A percentile compares a stretch with the other conserved stretches of the same genome.
phyloP scores from a whole-genome alignment of 768 basidiomycete genomes.

The Kwoniella bestiolae region DNA sequence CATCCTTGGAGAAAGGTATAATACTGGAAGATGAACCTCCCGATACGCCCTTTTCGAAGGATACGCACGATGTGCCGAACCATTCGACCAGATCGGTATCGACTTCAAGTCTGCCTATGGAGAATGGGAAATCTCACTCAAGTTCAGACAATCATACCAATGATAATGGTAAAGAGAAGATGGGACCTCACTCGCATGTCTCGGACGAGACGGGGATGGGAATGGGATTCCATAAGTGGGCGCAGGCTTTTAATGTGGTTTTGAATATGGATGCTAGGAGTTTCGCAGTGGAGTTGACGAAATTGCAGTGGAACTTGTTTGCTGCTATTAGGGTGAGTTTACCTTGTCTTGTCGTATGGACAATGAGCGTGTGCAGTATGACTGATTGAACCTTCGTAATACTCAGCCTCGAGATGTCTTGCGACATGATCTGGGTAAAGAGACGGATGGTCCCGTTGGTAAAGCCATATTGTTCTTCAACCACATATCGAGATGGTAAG shows the following conservation, averaged over 20 bases:
- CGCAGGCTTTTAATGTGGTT: constrained; percentile 7
- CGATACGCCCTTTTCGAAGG: constrained; percentile 6
- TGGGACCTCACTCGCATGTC: neutral
- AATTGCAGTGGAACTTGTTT: constrained; percentile 71
- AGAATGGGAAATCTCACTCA: neutral
- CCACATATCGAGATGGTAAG: constrained; percentile 80
- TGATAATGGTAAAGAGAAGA: neutral
- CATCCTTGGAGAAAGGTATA: constrained; percentile 3
- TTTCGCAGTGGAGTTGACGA: constrained; percentile 85
- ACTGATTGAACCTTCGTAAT: too few species aligned
- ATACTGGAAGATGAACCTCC: constrained; percentile 12
- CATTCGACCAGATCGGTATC: constrained; percentile 15
- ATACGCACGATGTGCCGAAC: constrained; percentile 1
- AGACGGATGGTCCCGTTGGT: constrained; percentile 70
- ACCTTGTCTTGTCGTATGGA: too few species aligned
- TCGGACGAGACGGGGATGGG: too few species aligned
- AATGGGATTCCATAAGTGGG: constrained; percentile 9
- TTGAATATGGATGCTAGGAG: constrained; percentile 54
- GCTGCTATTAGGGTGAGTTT: constrained; percentile 74
- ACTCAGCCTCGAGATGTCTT: constrained; percentile 94
- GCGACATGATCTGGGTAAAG: constrained; percentile 71
- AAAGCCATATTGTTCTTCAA: constrained; percentile 77
- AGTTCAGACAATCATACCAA: neutral
- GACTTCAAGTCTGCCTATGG: constrained; percentile 13
- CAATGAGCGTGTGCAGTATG: too few species aligned